Base-by-base conservation (phyloP, 768 basidiomycete genomes). In the Lyophyllum semitale region DNA sequence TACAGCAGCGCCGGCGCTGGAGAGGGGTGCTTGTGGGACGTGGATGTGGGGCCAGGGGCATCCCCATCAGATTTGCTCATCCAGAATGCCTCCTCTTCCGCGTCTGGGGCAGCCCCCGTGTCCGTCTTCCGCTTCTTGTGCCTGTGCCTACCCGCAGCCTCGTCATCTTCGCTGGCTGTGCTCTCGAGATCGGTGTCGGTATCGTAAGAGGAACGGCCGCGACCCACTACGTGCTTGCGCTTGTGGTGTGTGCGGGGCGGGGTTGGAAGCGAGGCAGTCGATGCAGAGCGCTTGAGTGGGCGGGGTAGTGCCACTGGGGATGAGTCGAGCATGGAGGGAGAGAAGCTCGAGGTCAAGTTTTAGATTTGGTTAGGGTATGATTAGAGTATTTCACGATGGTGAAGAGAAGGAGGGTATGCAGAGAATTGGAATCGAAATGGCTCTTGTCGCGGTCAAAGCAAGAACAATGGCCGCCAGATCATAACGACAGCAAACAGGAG, bases 221-320 rank as follows among this genome's bases (percentile, higher is more conserved):
- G 45, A 8, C 51, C 38, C 7, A 23, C 65, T 35, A 73, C 74
- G 52, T 78, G 69, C 53, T 75, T 77, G 18, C 75, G 76, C 57
- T 78, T 84, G 53, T 80, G 74, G 46, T 72, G 76, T 8, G 85
- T 87, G 26, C 82, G 71, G 0, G 87, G 87, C 20, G 87, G 87
- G 0, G 87, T 89, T 33, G 85, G 86, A 22, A 89, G 74, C 4
- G 84, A 84, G 27, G 80, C 82, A 38, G 77, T 76, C 17, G 87
- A 88, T 23, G 85, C 82, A 17, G 84, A 84, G 20, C 85, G 83
- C 68, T 87, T 87, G 45, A 85, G 72, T 15, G 76, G 72, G 37
- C 73, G 76, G 35, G 70, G 70, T 3, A 74, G 50, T 37, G 66
- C 55, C 35, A 71, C 67, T n/a, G 72, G 68, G 2, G 72, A 68